These are phyloP conservation scores for Mrakia blollopis DNA, from an alignment of 768 basidiomycete genomes.

Conservation along the genomic window DNA sequence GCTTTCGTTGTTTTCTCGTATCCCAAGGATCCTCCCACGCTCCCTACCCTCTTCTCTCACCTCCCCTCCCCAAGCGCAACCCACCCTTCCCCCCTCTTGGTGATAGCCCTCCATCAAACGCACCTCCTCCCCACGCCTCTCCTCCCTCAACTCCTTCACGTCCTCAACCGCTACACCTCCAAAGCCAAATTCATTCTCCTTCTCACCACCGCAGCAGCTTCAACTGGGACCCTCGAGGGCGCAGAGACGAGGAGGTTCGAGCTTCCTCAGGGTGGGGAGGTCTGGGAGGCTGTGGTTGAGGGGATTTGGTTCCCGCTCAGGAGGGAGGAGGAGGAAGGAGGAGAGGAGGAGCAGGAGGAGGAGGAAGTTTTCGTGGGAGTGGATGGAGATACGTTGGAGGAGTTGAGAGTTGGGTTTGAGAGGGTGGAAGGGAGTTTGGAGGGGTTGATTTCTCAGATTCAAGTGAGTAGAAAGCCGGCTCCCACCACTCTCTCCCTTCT, in stretches of 20 bases:
- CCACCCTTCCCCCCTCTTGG: not conserved
- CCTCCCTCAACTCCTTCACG: not conserved
- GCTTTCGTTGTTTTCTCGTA: not conserved
- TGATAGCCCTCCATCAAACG: constrained; percentile 18
- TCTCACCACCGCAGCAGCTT: not conserved
- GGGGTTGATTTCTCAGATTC: not conserved
- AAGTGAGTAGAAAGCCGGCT: not conserved
- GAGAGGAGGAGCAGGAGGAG: not conserved
- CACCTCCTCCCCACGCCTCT: constrained; percentile 8
- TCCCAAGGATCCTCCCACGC: not conserved
- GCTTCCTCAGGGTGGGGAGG: not conserved
- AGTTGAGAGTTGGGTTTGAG: constrained; percentile 25
- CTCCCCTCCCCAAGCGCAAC: not conserved
- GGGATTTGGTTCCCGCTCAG: not conserved
- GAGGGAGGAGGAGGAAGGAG: not conserved
- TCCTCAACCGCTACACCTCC: not conserved
- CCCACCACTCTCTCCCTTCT: not conserved
- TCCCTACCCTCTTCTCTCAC: not conserved
- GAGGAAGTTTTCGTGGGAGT: not conserved
- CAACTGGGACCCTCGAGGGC: not conserved
- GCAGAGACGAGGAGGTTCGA: not conserved
- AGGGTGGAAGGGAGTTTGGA: constrained; percentile 17
- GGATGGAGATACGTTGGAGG: constrained; percentile 25
- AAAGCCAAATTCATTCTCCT: not conserved
- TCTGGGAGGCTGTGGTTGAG: constrained; percentile 13